Conservation (phyloP, 2,329 filamentous ascomycete genomes). For the Aphanoascus verrucosus region DNA sequence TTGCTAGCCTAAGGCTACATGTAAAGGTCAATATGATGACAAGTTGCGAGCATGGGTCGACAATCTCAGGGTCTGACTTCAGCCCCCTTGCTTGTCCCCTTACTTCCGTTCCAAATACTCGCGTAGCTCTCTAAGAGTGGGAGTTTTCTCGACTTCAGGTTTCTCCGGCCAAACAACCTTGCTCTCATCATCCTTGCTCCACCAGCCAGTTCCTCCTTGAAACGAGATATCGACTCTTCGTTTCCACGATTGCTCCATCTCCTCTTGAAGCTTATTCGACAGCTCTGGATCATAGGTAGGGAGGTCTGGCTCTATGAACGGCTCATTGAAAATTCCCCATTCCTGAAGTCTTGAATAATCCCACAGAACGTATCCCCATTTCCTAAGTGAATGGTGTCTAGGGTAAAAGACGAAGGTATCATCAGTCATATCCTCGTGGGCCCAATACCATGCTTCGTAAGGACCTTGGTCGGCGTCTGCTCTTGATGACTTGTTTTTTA, state of each 20-base stretch:
- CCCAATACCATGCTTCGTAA: constrained; percentile 10
- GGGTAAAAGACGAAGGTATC: constrained; percentile 1
- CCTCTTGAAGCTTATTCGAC: neutral
- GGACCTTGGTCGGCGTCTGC: constrained; percentile 12
- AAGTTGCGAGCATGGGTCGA: too few relatives aligned
- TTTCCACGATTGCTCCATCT: constrained; percentile 3
- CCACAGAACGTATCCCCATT: constrained; percentile 15
- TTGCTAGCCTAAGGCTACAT: too few relatives aligned
- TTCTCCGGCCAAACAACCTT: constrained; percentile 11
- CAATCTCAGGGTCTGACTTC: too few relatives aligned
- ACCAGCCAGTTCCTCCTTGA: constrained; percentile 12
- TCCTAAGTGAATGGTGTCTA: neutral
- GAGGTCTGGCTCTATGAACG: neutral
- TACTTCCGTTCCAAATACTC: too few relatives aligned
- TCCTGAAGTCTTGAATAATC: constrained; percentile 13
- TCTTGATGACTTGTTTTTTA: neutral
- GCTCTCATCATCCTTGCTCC: constrained; percentile 15
- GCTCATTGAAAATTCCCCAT: constrained; percentile 6
- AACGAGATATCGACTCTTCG: constrained; percentile 8
- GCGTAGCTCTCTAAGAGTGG: too few relatives aligned
- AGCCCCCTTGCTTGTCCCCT: too few relatives aligned
- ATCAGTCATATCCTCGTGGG: neutral
- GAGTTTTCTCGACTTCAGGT: neutral
- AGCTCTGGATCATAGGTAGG: neutral
- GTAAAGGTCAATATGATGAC: too few relatives aligned